Percentiles rank a stretch among this genome's conserved stretches.
Conservation (phyloP, 1,284 basidiomycete species). For the Exobasidium rhododendri region DNA sequence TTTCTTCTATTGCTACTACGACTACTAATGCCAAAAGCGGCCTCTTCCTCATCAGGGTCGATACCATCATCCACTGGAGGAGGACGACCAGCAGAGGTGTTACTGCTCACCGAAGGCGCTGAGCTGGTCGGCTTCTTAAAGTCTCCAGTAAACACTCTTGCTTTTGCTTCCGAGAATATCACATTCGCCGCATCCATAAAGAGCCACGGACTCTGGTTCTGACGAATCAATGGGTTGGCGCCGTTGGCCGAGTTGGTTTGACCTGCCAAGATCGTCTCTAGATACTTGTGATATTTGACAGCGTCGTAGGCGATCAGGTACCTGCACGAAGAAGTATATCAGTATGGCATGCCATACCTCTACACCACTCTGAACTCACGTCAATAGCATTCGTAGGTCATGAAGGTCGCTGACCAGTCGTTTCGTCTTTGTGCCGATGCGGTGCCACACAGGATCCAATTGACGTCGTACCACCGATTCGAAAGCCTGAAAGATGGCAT, state of each 20-base stretch:
- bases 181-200: conserved; percentile 82
- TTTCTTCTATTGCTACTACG: background rate
- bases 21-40: conserved; percentile 16
- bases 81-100: background rate
- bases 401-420: conserved; percentile 85
- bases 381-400: conserved; percentile 76
- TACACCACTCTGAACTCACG: conserved; percentile 64
- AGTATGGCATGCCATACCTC: background rate
- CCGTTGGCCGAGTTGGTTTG: conserved; percentile 59
- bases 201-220: conserved; percentile 78
- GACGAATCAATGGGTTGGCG: conserved; percentile 13
- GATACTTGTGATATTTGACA: conserved; percentile 83
- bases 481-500: conserved; percentile 90
- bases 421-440: conserved; percentile 85
- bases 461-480: conserved; percentile 83
- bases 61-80: conserved; percentile 18
- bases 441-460: conserved; percentile 93
- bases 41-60: conserved; percentile 38
- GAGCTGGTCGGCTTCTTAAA: conserved; percentile 8
- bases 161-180: conserved; percentile 79
- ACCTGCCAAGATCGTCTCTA: conserved; percentile 81
- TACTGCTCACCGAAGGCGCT: background rate
- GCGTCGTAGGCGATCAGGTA: conserved; percentile 88
- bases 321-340: conserved; percentile 56
- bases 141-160: conserved; percentile 69